phyloP scores from a whole-genome alignment of 1,284 basidiomycete genomes.

The Cryptococcus hybrid region DNA sequence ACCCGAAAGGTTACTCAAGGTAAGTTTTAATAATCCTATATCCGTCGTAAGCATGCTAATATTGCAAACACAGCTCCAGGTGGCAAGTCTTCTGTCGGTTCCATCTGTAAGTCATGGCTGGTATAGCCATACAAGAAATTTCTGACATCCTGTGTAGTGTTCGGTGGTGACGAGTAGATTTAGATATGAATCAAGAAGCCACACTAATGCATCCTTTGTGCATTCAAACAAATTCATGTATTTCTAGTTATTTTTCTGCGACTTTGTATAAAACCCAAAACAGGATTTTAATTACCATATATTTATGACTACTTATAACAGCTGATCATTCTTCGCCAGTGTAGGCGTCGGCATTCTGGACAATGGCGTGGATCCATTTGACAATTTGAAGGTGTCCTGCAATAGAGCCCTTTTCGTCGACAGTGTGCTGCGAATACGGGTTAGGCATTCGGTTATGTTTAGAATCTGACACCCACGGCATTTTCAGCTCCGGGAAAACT shows the following conservation, averaged over 20 bases:
- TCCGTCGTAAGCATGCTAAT: background rate
- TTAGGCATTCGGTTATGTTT: background rate
- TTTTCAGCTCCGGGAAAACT: conserved; percentile 8
- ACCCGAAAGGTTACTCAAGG: conserved; percentile 48
- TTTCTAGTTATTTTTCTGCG: too few species aligned
- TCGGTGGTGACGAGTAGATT: conserved; percentile 40
- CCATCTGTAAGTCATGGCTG: conserved; percentile 5
- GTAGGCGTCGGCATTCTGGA: conserved; percentile 46
- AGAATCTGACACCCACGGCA: conserved; percentile 23
- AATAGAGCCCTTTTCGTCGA: conserved; percentile 42
- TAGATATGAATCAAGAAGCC: background rate
- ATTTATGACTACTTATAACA: too few species aligned
- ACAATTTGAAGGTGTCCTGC: conserved; percentile 37
- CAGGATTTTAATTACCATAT: too few species aligned
- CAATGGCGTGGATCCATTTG: conserved; percentile 45
- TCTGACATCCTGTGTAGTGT: conserved; percentile 22
- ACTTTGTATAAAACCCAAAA: too few species aligned
- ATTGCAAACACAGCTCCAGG: conserved; percentile 33
- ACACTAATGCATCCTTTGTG: conserved; percentile 14
- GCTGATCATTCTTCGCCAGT: conserved; percentile 32
- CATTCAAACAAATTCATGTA: background rate
- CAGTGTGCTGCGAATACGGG: conserved; percentile 36
- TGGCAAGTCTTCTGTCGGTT: conserved; percentile 41
- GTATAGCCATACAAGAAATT: background rate
- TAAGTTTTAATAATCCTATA: conserved; percentile 14